Evolutionary conservation across 345 rosid species (phyloP), one percentile per base, ranked within the genome.

Genomic region (Corchorus olitorius): DNA sequence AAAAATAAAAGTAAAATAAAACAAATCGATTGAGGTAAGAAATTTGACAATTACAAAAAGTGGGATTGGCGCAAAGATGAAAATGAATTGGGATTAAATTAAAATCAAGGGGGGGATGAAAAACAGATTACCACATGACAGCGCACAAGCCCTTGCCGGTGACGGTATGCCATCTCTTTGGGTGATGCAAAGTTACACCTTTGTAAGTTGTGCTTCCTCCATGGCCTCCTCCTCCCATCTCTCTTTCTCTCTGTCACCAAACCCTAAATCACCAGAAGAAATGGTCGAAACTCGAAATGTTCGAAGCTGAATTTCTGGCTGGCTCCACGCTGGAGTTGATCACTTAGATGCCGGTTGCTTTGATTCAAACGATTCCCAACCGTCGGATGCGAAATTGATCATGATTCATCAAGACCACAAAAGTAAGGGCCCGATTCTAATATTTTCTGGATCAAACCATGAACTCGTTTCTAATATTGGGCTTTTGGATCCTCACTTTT

Each of bases 71-170:
- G 45, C 39, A 14, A 64, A 53, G 15, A 64, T 17, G 41, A 4
- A 13, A 63, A 65, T 9, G 46, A 35, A 54, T 17, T 50, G 46
- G 49, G 72, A 35, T 73, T 34, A 35, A 43, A 12, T 2, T 1
- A 53, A 41, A 27, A 14, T 4, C 7, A 63, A 74, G n/a, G 6
- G 6, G 19, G 16, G 33, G 58, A 45, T 20, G 48, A 19, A 70
- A 70, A 66, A 72, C 33, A 77, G 41, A 37, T 71, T 82, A 92
- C 97, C 98, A 94, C 97, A 90, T 94, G 79, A 92, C 83, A 63
- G 96, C 98, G 78, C 97, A 91, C 80, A 94, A 77, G 75, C 94
- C 98, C 76, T 94, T 94, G 55, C 98, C 97, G 70, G 97, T 91
- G 77, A 90, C 89, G 62, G 76, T 68, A 80, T 94, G 97, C 97